Evolutionary conservation across 2,329 filamentous ascomycete genomes (phyloP).

Genomic region (Curvularia hawaiiensis): DNA sequence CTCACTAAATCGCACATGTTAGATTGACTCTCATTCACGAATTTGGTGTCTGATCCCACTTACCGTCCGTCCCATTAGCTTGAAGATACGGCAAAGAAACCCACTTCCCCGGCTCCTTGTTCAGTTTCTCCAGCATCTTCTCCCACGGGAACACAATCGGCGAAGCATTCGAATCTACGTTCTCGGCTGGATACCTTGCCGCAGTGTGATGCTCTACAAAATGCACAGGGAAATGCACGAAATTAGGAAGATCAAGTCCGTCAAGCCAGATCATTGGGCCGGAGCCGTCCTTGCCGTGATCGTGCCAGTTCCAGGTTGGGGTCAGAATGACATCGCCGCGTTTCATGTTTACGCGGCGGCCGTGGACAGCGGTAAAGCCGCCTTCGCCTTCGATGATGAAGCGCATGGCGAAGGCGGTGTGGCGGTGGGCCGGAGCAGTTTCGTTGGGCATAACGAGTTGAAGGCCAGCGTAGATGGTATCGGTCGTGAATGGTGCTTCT

Average conservation of each 20-base stretch:
- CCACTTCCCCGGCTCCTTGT: not conserved
- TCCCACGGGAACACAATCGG: conserved; percentile 1
- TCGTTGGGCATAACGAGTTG: conserved; percentile 64
- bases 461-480: conserved; percentile 63
- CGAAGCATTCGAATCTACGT: not conserved
- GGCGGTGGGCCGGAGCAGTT: conserved; percentile 60
- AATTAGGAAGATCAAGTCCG: conserved; percentile 60
- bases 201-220: conserved; percentile 59
- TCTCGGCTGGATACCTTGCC: conserved; percentile 1
- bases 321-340: conserved; percentile 63
- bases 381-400: conserved; percentile 63
- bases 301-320: conserved; percentile 62
- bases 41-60: not conserved
- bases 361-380: conserved; percentile 64
- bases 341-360: conserved; percentile 57
- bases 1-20: not conserved
- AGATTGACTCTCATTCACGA: not conserved
- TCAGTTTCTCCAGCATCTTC: not conserved
- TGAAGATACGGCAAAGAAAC: conserved; percentile 1
- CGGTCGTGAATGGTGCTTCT: conserved; percentile 62
- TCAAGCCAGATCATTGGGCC: conserved; percentile 64
- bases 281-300: conserved; percentile 63
- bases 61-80: not conserved
- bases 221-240: conserved; percentile 58
- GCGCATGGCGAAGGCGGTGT: conserved; percentile 61